Evolutionary conservation across 148 eudicot genomes (phyloP).

Genomic region (Drosera capensis): DNA sequence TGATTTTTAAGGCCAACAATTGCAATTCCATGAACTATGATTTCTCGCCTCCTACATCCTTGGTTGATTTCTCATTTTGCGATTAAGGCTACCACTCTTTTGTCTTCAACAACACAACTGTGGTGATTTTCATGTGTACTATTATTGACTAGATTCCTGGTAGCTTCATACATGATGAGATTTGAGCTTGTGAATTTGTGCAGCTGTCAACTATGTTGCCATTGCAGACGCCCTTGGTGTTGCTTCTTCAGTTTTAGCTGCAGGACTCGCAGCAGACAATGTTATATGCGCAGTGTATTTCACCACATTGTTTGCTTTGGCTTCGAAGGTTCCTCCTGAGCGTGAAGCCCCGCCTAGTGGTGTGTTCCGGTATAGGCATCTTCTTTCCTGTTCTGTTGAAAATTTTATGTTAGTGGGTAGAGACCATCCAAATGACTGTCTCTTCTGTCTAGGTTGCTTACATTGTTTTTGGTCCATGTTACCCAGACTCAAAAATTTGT

Average conservation of each 20-base stretch:
- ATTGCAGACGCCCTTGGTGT: conserved; percentile 62
- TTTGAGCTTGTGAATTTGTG: conserved; percentile 14
- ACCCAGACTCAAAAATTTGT: no score
- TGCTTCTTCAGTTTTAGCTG: conserved; percentile 79
- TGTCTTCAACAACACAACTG: no score
- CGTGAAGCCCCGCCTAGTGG: conserved; percentile 32
- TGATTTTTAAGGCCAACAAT: no score
- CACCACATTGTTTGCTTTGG: conserved; percentile 60
- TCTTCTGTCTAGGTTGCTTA: not conserved
- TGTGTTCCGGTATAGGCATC: conserved; percentile 11
- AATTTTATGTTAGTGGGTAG: no score
- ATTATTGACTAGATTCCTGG: no score
- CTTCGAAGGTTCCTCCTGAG: conserved; percentile 75
- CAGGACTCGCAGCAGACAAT: conserved; percentile 94
- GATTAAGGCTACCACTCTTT: no score
- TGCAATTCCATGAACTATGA: no score
- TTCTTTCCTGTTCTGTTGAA: conserved; percentile 1
- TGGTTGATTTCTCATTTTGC: no score
- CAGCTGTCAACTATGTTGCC: conserved; percentile 90
- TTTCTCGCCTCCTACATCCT: no score
- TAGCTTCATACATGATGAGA: conserved; percentile 9
- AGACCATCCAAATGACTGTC: not conserved
- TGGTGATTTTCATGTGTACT: no score
- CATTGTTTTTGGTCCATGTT: not conserved
- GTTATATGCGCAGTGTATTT: conserved; percentile 83